Evolutionary conservation across 345 rosid genomes (phyloP).

Genomic region (Eucalyptus albens): DNA sequence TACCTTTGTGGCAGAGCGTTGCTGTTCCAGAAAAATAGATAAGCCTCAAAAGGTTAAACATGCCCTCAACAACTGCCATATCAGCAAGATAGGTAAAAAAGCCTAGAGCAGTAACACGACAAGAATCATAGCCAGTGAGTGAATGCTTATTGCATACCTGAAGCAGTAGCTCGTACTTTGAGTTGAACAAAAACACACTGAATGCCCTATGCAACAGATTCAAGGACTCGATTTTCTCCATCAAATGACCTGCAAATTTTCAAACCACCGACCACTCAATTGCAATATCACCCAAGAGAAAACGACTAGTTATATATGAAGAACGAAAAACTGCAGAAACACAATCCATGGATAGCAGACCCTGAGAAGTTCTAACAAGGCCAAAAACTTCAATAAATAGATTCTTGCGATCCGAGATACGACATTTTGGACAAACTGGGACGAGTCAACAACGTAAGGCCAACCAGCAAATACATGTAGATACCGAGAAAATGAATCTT

Average conservation of each 20-base stretch:
- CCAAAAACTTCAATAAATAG: not conserved
- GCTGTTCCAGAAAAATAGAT: slow-evolving; percentile 23
- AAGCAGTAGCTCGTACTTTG: slow-evolving; percentile 89
- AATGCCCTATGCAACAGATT: slow-evolving; percentile 92
- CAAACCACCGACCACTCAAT: not conserved
- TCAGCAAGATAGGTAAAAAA: not conserved
- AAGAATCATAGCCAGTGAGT: not conserved
- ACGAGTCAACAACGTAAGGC: not conserved
- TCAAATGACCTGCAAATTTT: slow-evolving; percentile 63
- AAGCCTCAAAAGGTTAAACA: not conserved
- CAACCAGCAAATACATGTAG: not conserved
- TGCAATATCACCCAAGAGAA: not conserved
- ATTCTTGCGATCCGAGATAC: not conserved
- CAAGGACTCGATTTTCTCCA: slow-evolving; percentile 82
- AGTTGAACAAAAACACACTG: slow-evolving; percentile 89
- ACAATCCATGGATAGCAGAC: not conserved
- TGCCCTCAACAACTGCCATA: not conserved
- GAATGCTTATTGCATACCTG: slow-evolving; percentile 39
- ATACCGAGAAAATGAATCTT: not conserved
- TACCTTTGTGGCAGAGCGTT: slow-evolving; percentile 91
- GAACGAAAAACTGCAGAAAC: not conserved
- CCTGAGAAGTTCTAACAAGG: not conserved
- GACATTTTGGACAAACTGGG: not conserved
- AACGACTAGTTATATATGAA: not conserved
- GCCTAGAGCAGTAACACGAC: not conserved